phyloP scores from a whole-genome alignment of 2,329 filamentous ascomycete species.

The Pseudonectria buxi region DNA sequence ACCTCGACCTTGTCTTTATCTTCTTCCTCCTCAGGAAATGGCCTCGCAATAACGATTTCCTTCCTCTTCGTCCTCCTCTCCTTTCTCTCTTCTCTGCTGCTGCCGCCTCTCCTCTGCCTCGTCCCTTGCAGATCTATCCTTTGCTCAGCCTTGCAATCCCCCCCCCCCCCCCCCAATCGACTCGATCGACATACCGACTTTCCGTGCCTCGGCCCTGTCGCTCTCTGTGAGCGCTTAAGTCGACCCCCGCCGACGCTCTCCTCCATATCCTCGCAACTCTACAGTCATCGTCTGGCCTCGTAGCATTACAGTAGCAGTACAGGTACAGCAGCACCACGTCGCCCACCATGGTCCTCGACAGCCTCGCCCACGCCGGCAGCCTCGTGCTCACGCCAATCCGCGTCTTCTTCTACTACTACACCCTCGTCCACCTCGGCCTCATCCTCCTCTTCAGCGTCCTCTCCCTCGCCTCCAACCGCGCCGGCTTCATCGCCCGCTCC shows the following conservation, averaged over 20 bases:
- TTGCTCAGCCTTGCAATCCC: neutral
- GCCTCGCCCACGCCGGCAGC: conserved; percentile 1
- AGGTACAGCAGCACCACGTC: neutral
- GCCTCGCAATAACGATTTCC: no score
- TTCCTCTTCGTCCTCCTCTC: neutral
- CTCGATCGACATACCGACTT: neutral
- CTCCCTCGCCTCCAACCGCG: conserved; percentile 50
- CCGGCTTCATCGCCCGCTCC: conserved; percentile 62
- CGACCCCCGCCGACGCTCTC: neutral
- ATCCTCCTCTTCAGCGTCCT: conserved; percentile 54
- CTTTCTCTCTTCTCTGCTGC: conserved; percentile 1
- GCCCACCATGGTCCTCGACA: no score
- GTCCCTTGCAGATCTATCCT: no score
- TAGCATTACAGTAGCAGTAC: neutral
- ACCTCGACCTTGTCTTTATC: no score
- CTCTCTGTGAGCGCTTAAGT: no score
- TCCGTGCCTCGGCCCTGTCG: no score
- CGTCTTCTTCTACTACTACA: conserved; percentile 38
- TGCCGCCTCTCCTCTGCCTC: no score
- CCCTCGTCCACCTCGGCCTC: conserved; percentile 45
- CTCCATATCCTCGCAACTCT: neutral
- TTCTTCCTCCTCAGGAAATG: no score
- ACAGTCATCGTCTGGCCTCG: neutral
- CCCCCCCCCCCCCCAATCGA: neutral
- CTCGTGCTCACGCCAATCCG: conserved; percentile 31